Evolutionary conservation across 108 stramenopile species (phyloP).

Genomic region (Mediolabrus comicus): DNA sequence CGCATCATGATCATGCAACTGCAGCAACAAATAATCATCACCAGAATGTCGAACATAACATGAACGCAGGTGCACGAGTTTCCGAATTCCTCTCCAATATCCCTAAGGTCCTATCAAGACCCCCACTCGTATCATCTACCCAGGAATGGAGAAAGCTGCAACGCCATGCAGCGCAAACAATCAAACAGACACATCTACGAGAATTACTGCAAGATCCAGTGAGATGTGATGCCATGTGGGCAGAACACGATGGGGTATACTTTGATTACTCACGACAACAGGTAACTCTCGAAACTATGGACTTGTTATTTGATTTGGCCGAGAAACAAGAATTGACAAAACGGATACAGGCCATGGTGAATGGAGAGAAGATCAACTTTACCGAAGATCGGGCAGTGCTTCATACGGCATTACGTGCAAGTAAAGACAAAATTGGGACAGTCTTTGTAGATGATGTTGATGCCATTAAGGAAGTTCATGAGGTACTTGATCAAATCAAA

Average conservation of each 20-base stretch:
- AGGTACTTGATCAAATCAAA: conserved; percentile 89
- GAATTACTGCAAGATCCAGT: conserved; percentile 71
- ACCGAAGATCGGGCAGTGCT: conserved; percentile 96
- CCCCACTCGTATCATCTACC: conserved; percentile 57
- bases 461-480: conserved; percentile 90
- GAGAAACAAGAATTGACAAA: conserved; percentile 57
- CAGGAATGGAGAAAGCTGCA: conserved; percentile 77
- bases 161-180: conserved; percentile 54
- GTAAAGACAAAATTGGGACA: conserved; percentile 51
- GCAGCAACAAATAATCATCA: neutral
- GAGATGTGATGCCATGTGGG: conserved; percentile 73
- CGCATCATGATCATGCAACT: conserved; percentile 7
- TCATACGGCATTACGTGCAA: conserved; percentile 96
- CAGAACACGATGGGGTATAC: conserved; percentile 86
- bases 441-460: conserved; percentile 88
- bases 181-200: conserved; percentile 67
- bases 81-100: conserved; percentile 11
- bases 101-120: conserved; percentile 8
- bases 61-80: conserved; percentile 6
- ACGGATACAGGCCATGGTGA: conserved; percentile 88
- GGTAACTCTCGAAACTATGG: conserved; percentile 78
- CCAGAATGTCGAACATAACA: neutral
- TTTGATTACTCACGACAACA: conserved; percentile 87
- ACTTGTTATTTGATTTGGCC: conserved; percentile 74
- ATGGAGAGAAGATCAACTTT: conserved; percentile 95